phyloP scores from a whole-genome alignment of 2,329 filamentous ascomycete species.

The Zymoseptoria pseudotritici region DNA sequence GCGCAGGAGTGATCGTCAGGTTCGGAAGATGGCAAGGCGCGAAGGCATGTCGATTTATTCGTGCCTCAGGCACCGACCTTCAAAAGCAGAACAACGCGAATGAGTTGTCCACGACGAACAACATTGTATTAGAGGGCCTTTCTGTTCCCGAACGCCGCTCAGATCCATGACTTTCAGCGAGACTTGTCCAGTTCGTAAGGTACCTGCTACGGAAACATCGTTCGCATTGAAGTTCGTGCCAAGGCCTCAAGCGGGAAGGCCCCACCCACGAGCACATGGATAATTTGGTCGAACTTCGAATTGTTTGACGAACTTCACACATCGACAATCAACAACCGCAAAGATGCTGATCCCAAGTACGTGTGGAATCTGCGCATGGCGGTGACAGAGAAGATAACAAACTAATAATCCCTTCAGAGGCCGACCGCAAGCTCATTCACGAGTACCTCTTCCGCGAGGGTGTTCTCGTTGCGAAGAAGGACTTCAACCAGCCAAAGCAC shows the following conservation, averaged over 20 bases:
- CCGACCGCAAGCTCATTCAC: constrained; percentile 99
- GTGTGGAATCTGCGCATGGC: not conserved
- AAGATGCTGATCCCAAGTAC: not conserved
- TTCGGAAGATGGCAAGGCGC: not conserved
- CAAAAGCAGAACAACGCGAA: too few species aligned
- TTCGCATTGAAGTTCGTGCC: not conserved
- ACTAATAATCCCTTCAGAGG: constrained; percentile 64
- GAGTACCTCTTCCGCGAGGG: constrained; percentile 91
- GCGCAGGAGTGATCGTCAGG: not conserved
- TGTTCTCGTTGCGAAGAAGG: constrained; percentile 95
- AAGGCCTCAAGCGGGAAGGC: not conserved
- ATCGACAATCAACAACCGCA: not conserved
- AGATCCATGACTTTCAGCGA: not conserved
- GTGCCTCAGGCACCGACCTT: not conserved
- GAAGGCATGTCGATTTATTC: not conserved
- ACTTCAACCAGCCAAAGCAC: constrained; percentile 98
- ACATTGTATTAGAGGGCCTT: too few species aligned
- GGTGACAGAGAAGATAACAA: not conserved
- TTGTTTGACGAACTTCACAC: not conserved
- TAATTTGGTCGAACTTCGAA: not conserved
- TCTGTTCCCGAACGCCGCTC: not conserved
- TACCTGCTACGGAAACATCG: not conserved
- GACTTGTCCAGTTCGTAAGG: not conserved
- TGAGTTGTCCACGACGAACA: too few species aligned
- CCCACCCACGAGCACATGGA: not conserved